Base-by-base conservation (phyloP, 352 stramenopile species). In the Phytophthora fragariae region DNA sequence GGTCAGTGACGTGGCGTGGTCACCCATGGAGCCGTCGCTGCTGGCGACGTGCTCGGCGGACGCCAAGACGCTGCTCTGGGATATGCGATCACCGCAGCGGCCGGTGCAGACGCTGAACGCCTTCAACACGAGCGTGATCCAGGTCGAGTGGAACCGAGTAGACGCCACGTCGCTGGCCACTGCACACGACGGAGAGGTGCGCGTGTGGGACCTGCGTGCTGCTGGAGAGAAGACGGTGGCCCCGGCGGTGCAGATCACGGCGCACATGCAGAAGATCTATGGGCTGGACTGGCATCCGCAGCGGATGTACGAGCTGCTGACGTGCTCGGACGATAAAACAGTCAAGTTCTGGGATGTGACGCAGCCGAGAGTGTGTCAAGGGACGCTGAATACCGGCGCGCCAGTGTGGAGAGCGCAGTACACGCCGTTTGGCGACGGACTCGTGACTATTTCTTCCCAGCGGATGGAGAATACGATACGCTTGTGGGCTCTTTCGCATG, bases 211-310 rank as follows among this genome's bases (percentile, higher is more conserved):
- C 68, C 84, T 88, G 14, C 83, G 89, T 31, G 74, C 76, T 1
- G 58, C 49, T 54, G 74, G 74, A 63, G 84, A 83, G 63, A 79
- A 85, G 65, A 83, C 83, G 21, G 72, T 80, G 10, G 75, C 77
- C 5, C 85, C 88, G 0, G 82, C 77, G 12, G 84, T 81, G 44
- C 69, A 85, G 31, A 92, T 96, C 67, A 92, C 85, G 0, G 89
- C 88, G 19, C 89, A 94, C 64, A 92, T 93, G 85, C 89, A 96
- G 50, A 92, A 91, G 68, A 93, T 96, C 74, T 89, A 91, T 59
- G 86, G 83, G 2, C 68, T 96, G 6, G 88, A 95, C 67, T 96
- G 90, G 90, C 88, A 94, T 68, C 89, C 88, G 11, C 80, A 84
- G 70, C 84, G 84, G 12, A 79, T 84, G 78, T 82, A 95, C 33